A percentile compares a stretch with the other conserved stretches of the same genome.
phyloP scores from a whole-genome alignment of 2,329 filamentous ascomycete genomes.

The Emmonsiellopsis sp. region DNA sequence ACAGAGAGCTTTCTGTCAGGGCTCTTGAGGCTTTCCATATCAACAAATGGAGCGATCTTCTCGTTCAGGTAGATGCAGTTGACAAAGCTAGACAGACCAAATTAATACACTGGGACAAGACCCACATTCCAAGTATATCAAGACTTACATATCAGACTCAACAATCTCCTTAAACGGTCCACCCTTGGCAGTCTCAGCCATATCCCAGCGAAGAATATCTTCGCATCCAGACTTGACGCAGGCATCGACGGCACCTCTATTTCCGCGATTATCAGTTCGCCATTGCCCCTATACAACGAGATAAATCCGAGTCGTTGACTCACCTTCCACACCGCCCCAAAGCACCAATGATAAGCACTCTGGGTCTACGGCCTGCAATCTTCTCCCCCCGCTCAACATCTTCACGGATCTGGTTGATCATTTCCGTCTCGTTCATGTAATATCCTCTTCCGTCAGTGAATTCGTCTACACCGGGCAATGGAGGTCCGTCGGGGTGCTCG shows the following conservation, averaged over 20 bases:
- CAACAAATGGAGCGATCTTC: conserved; percentile 74
- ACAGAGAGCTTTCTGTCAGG: conserved; percentile 66
- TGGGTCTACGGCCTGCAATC: conserved; percentile 58
- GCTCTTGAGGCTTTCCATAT: conserved; percentile 56
- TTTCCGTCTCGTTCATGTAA: conserved; percentile 58
- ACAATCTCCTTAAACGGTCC: conserved; percentile 74
- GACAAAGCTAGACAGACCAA: conserved; percentile 54
- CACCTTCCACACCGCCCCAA: conserved; percentile 28
- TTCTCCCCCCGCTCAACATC: conserved; percentile 57
- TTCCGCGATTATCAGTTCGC: conserved; percentile 22
- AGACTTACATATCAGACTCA: conserved; percentile 43
- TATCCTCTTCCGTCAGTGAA: conserved; percentile 37
- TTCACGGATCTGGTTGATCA: conserved; percentile 66
- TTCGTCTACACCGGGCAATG: conserved; percentile 51
- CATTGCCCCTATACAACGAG: neutral
- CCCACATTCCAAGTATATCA: neutral
- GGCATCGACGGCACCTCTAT: conserved; percentile 72
- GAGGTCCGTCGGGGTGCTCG: conserved; percentile 54
- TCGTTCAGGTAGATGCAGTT: conserved; percentile 83
- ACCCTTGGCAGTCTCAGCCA: conserved; percentile 65
- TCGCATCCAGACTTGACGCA: conserved; percentile 62
- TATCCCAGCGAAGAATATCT: conserved; percentile 64
- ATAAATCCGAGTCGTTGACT: neutral
- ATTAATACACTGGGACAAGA: neutral
- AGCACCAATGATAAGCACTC: conserved; percentile 74